Conservation (phyloP, 805 yeast species). For the Zygotorulaspora florentina region DNA sequence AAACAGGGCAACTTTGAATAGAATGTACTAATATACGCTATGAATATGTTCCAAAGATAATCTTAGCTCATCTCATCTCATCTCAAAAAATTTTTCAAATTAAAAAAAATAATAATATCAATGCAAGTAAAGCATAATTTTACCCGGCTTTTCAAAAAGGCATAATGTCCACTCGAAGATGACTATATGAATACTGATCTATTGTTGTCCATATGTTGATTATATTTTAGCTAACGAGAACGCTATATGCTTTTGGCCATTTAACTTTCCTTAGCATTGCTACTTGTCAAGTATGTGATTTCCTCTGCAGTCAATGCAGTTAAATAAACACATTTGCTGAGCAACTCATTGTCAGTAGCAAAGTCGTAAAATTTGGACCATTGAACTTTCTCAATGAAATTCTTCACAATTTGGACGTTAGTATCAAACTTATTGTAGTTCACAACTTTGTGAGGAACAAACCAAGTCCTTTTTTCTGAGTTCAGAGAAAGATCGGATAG, state of each 20-base stretch:
- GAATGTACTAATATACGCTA: background rate
- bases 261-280: conserved; percentile 23
- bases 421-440: conserved; percentile 76
- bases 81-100: conserved; percentile 19
- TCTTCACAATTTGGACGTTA: conserved; percentile 71
- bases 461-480: conserved; percentile 38
- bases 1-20: background rate
- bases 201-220: too few species aligned
- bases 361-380: conserved; percentile 72
- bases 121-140: background rate
- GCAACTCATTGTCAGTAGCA: conserved; percentile 52
- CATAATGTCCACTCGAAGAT: background rate
- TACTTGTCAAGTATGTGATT: conserved; percentile 37
- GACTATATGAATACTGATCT: too few species aligned
- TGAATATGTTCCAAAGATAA: background rate
- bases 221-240: too few species aligned
- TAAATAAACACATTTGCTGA: conserved; percentile 81
- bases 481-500: conserved; percentile 78
- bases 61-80: conserved; percentile 19
- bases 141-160: conserved; percentile 4
- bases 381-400: conserved; percentile 74
- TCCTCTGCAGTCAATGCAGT: conserved; percentile 70
- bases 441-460: conserved; percentile 42
- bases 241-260: too few species aligned
- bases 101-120: conserved; percentile 8